phyloP scores from a whole-genome alignment of 192 early-diverging fungal genomes.

The Polychytrium aggregatum region DNA sequence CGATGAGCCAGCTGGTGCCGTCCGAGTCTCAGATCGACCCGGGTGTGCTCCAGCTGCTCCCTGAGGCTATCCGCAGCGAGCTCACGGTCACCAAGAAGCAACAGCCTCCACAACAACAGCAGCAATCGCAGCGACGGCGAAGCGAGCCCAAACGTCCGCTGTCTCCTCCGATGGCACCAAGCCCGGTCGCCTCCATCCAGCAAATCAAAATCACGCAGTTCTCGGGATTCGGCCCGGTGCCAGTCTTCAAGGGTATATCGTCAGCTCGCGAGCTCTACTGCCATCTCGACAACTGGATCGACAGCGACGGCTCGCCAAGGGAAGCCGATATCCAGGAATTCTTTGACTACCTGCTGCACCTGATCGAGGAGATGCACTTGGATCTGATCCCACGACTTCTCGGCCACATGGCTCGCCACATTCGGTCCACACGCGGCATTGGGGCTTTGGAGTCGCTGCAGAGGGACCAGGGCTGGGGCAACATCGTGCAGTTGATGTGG shows the following conservation, averaged over 20 bases:
- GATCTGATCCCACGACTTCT: too few relatives aligned
- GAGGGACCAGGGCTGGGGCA: too few relatives aligned
- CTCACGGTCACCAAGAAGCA: background rate
- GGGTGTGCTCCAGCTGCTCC: constrained; percentile 17
- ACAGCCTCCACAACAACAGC: background rate
- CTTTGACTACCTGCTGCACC: background rate
- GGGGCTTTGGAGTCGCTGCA: too few relatives aligned
- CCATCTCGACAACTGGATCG: constrained; percentile 1
- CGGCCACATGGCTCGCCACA: too few relatives aligned
- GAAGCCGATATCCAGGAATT: constrained; percentile 6
- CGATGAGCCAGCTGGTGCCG: background rate
- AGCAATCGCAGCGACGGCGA: background rate
- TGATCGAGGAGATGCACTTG: constrained; percentile 10
- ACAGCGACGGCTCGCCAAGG: background rate
- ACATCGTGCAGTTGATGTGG: too few relatives aligned
- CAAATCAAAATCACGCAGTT: background rate
- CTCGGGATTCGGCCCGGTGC: background rate
- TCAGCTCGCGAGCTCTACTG: background rate
- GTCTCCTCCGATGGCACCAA: background rate
- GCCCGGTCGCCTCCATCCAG: background rate
- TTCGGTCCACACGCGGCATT: too few relatives aligned
- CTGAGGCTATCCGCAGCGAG: constrained; percentile 18
- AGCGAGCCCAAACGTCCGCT: background rate
- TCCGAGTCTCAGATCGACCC: constrained; percentile 29
- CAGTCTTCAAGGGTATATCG: background rate